Base-by-base conservation (phyloP, 345 rosid genomes). In the Hypericum perforatum region DNA sequence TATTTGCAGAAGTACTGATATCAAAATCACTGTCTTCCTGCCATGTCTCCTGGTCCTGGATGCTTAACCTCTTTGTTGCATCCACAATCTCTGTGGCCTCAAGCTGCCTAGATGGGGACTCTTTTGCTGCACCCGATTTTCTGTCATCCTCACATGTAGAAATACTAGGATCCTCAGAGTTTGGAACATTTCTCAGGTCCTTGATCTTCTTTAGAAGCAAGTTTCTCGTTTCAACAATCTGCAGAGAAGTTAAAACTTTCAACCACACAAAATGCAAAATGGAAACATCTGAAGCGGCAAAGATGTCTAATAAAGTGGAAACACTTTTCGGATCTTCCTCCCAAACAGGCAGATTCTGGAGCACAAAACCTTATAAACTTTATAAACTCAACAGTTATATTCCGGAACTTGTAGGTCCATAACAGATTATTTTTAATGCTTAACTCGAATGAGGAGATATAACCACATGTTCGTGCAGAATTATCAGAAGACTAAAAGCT, bases 191-290 rank as follows among this genome's bases (percentile, higher is more conserved):
- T 50, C 45, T 70, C 68, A 67, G 71, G 50, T 58, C 61, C 58
- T 64, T 74, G 54, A 81, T 60, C 66, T 81, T 79, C 70, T 43
- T 76, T 66, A 81, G 53, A 47, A 84, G 80, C 39, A 62, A 16
- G 49, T 79, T 77, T 68, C 94, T 77, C 36, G 78, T 81, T 66
- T 71, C 70, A 51, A 66, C 63, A 39, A 81, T 74, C 94, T 84
- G 79, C 59, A 62, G 58, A 32, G 7, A 43, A 43, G 16, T 13
- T 39, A 11, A 54, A 16, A 22, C 32, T 22, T 22, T 22, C 32
- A 22, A 4, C 32, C 32, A 22, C 1, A 22, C 32, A 22, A 22
- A 22, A 22, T 22, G 32, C 32, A 22, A 22, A 22, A 22, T 22
- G 32, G 32, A 22, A 22, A 22, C 32, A 22, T 4, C 32, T 22